A percentile compares a stretch with the other conserved stretches of the same genome.
These are phyloP conservation scores for Arabidopsis thaliana DNA, from an alignment of 345 rosid species.

Conservation along the genomic window DNA sequence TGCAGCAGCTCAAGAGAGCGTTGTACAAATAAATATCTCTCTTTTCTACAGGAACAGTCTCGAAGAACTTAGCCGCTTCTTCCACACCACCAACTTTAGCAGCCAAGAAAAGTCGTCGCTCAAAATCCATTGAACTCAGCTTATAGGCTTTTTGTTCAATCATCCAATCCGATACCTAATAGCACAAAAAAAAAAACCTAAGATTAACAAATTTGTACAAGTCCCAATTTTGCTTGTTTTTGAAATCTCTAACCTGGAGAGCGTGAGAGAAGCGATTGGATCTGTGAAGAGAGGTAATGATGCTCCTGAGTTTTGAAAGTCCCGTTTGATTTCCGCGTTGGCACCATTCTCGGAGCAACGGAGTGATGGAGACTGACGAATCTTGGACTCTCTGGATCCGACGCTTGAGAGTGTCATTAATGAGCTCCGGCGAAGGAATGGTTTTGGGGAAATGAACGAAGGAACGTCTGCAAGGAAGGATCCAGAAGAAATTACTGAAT, in stretches of 20 bases:
- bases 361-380: slow-evolving; percentile 43
- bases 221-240: neutral
- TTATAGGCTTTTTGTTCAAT: slow-evolving; percentile 25
- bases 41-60: slow-evolving; percentile 40
- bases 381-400: slow-evolving; percentile 41
- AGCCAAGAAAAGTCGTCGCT: slow-evolving; percentile 53
- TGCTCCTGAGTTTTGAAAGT: slow-evolving; percentile 33
- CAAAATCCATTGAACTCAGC: slow-evolving; percentile 45
- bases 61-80: slow-evolving; percentile 51
- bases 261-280: slow-evolving; percentile 50
- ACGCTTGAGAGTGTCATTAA: slow-evolving; percentile 38
- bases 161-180: slow-evolving; percentile 59
- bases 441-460: slow-evolving; percentile 25
- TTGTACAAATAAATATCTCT: slow-evolving; percentile 45
- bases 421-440: slow-evolving; percentile 19
- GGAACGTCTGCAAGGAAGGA: slow-evolving; percentile 18
- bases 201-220: neutral
- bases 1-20: slow-evolving; percentile 57
- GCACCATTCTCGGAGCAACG: slow-evolving; percentile 56
- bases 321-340: slow-evolving; percentile 42
- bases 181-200: neutral
- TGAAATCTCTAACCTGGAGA: slow-evolving; percentile 47
- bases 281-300: slow-evolving; percentile 46
- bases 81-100: slow-evolving; percentile 52
- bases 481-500: neutral